Percentiles rank a stretch among this genome's conserved stretches.
Conservation (phyloP, 257 asterid species). For the Dorcoceras hygrometricum region DNA sequence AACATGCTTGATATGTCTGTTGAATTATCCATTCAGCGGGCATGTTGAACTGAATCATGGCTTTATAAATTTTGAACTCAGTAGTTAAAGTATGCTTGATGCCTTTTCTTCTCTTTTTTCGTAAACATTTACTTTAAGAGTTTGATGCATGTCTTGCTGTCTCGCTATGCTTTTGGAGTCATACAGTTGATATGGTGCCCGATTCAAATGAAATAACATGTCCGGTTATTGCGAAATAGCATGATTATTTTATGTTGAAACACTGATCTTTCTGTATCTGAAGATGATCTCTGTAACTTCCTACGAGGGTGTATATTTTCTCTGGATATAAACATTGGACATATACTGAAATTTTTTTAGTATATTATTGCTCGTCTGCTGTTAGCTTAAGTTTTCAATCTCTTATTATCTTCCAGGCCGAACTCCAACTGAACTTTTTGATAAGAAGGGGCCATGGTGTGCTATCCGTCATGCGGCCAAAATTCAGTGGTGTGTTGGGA, state of each 20-base stretch:
- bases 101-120: conserved; percentile 17
- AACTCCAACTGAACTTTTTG: conserved; percentile 89
- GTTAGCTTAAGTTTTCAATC: conserved; percentile 1
- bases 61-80: neutral
- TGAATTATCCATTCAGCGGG: conserved; percentile 14
- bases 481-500: conserved; percentile 96
- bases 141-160: conserved; percentile 17
- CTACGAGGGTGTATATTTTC: neutral
- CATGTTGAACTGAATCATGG: conserved; percentile 5
- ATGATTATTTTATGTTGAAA: conserved; percentile 3
- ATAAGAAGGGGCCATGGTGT: conserved; percentile 97
- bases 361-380: conserved; percentile 10
- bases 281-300: conserved; percentile 17
- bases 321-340: conserved; percentile 21
- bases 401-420: conserved; percentile 53
- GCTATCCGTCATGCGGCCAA: conserved; percentile 86
- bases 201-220: neutral
- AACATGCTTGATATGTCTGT: conserved; percentile 15
- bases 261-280: conserved; percentile 18
- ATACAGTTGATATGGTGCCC: neutral
- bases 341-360: neutral
- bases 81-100: conserved; percentile 8
- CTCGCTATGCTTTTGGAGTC: conserved; percentile 13
- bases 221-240: conserved; percentile 17
- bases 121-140: neutral